Base-by-base conservation (phyloP, 1,284 basidiomycete genomes). In the Ustilago shanxiensis region DNA sequence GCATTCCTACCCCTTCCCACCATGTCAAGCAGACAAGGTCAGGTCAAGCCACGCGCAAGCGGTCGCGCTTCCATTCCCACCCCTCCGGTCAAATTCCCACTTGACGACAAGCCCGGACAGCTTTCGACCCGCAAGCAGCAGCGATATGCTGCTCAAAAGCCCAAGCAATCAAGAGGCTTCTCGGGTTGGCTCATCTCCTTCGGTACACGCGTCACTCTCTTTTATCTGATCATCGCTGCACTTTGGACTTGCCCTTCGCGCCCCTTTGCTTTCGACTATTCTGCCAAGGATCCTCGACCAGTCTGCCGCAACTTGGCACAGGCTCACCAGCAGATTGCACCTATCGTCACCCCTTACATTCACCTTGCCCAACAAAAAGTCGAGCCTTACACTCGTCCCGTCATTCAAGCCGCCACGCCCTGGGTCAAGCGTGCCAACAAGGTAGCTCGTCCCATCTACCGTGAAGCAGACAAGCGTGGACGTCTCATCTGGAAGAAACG, bases 371-470 rank as follows among this genome's bases (percentile, higher is more conserved):
- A 82, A 33, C 57, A 64, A 20, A 66, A 73, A 28, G 58, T 72
- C 10, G 69, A 84, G 31, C 83, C 83, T 11, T 84, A 85, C 63
- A 72, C 73, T n/a, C 58, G 71, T n/a, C 81, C 81, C n/a, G 63
- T 72, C 44, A 51, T 81, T 58, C 33, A 68, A 18, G 70, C 72
- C 13, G 78, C 72, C 4, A 58, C 66, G 11, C 80, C 81, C 1
- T 78, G 74, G 52, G 66, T 67, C 28, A 60, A 73, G 14, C 57
- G 63, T 10, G 78, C 77, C 3, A 73, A 71, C 35, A 79, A 75
- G 60, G 64, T 72, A 10, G 58, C 66, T 9, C 60, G 72, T 24
- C 83, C 83, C 51, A 59, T 74, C 69, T 63, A 72, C 39, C 54
- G 64, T n/a, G 61, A 75, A 50, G 68, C 74, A 11, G 45, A 72